A percentile compares a stretch with the other conserved stretches of the same genome.
These are phyloP conservation scores for Lactarius hengduanensis DNA, from an alignment of 768 basidiomycete genomes.

Conservation along the genomic window DNA sequence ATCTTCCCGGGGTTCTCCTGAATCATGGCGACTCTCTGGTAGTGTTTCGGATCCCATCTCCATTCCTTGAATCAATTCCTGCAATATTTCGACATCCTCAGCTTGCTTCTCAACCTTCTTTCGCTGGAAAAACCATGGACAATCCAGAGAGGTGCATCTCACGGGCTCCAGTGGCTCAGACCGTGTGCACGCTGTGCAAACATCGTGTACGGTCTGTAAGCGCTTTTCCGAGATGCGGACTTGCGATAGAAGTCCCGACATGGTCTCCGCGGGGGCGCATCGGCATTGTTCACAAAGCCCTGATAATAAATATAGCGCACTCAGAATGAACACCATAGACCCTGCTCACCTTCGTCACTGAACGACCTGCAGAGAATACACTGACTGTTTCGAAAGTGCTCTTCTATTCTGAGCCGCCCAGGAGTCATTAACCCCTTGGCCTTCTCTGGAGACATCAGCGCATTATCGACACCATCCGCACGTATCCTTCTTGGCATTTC, in stretches of 20 bases:
- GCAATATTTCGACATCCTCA: conserved; percentile 20
- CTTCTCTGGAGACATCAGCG: conserved; percentile 40
- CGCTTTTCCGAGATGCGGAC: conserved; percentile 37
- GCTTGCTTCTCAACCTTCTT: conserved; percentile 32
- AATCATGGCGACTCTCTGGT: not conserved
- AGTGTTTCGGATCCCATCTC: conserved; percentile 21
- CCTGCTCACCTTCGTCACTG: conserved; percentile 51
- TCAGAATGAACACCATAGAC: not conserved
- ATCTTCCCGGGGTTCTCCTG: not conserved
- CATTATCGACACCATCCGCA: conserved; percentile 39
- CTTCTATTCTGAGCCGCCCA: conserved; percentile 59
- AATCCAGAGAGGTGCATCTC: conserved; percentile 48
- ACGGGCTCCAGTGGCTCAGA: conserved; percentile 37
- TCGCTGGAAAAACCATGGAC: conserved; percentile 44
- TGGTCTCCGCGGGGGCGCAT: conserved; percentile 36
- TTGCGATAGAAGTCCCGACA: conserved; percentile 37
- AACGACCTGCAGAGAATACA: conserved; percentile 66
- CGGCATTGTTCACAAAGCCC: conserved; percentile 36
- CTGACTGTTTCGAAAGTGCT: conserved; percentile 67
- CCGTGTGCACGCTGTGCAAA: conserved; percentile 44
- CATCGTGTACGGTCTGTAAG: conserved; percentile 33
- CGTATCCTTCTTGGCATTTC: conserved; percentile 72
- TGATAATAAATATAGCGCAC: conserved; percentile 31
- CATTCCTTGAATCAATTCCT: conserved; percentile 19
- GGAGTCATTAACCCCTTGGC: conserved; percentile 33